phyloP scores from a whole-genome alignment of 192 early-diverging fungal genomes.

The Coemansia sp. region DNA sequence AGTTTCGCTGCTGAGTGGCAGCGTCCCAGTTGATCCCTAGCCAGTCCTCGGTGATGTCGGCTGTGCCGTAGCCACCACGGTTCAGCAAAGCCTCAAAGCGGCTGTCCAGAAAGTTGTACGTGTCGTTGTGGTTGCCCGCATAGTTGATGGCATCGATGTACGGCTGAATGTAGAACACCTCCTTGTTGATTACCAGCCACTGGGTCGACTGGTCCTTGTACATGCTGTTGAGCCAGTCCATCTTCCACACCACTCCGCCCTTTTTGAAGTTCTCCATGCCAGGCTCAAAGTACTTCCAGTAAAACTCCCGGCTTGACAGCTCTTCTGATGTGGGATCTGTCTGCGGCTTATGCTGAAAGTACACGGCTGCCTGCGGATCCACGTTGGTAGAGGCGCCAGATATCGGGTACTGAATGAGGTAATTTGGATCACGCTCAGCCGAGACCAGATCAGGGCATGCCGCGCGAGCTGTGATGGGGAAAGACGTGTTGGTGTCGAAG shows the following conservation, averaged over 20 bases:
- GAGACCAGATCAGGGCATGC: constrained; percentile 56
- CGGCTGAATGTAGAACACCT: constrained; percentile 63
- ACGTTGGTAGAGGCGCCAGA: constrained; percentile 21
- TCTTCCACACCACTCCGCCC: constrained; percentile 60
- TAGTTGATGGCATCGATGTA: constrained; percentile 48
- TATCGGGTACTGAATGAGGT: constrained; percentile 14
- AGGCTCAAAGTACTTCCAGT: constrained; percentile 22
- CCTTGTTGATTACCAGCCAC: constrained; percentile 61
- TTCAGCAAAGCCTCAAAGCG: constrained; percentile 57
- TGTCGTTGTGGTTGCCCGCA: constrained; percentile 27
- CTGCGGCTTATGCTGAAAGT: constrained; percentile 26
- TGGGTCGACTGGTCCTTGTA: constrained; percentile 51
- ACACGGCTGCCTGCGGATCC: constrained; percentile 11
- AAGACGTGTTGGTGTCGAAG: constrained; percentile 53
- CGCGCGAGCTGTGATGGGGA: constrained; percentile 57
- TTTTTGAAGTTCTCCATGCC: constrained; percentile 40
- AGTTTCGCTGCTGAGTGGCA: constrained; percentile 33
- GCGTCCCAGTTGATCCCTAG: constrained; percentile 24
- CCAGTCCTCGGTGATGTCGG: constrained; percentile 47
- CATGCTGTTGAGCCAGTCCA: constrained; percentile 56
- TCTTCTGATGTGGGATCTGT: constrained; percentile 24
- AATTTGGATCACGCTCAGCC: constrained; percentile 22
- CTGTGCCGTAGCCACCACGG: constrained; percentile 40
- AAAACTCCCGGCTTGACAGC: constrained; percentile 25
- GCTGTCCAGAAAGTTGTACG: constrained; percentile 23